Base-by-base conservation (phyloP, 805 yeast genomes). In the Ogataea pilisensis region DNA sequence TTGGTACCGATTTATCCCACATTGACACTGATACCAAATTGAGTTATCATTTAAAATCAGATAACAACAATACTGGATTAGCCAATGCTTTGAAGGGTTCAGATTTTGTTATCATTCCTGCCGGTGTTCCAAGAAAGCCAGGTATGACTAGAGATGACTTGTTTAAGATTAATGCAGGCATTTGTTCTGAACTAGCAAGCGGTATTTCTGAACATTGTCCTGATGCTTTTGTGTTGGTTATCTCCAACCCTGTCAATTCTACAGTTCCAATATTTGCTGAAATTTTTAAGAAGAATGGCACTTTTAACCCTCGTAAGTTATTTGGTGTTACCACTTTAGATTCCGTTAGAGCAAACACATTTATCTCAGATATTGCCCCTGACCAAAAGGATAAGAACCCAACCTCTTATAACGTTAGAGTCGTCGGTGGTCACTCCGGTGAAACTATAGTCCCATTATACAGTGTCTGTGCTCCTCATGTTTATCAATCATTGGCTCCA, bases 71-170 rank as follows among this genome's bases (percentile, higher is more conserved):
- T 21, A 48, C 43, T 4, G 59, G 61, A 14, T 71, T 78, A 43
- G 73, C 27, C 2, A n/a, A 13, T 16, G 64, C 76, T 22, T 64
- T 72, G 44, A 64, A 66, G 51, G 71, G 63, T 35, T 43, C 72
- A 13, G 67, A 72, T 50, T 52, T 72, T 51, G 77, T 72, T 32
- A 57, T 72, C 45, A 72, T 72, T 50, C 78, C 78, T 29, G 77
- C 77, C 30, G 97, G 97, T 75, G 95, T 90, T 44, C 97, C 95
- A 74, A 86, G 95, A 80, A 90, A 89, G 74, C 97, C 97, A 54
- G 97, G 97, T 68, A 90, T 90, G 97, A 87, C 96, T 61, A 85
- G 97, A 76, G 97, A 90, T 65, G 97, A 90, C 64, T 76, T 90
- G 58, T 90, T 90, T 82, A 83, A 86, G 76, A 76, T 51, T 20